Evolutionary conservation across 208 protist genomes (phyloP).

Genomic region (Trypanosoma melophagium): DNA sequence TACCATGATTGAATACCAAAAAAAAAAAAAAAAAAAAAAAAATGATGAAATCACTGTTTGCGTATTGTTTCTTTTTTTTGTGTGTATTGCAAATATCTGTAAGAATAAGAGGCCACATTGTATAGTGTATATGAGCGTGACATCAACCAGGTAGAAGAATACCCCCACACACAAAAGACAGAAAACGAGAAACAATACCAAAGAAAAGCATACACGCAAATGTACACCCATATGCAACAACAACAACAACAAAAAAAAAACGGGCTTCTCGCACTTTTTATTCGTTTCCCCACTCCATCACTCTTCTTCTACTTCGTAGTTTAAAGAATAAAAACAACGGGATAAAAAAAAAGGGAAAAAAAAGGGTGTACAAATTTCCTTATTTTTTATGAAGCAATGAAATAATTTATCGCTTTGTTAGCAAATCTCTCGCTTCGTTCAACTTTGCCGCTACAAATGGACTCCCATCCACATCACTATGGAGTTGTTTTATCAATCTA

Average conservation of each 20-base stretch:
- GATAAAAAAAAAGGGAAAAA: not conserved
- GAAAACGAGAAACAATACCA: too few species aligned
- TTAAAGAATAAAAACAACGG: not conserved
- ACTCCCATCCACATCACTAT: constrained; percentile 72
- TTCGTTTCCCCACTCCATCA: not conserved
- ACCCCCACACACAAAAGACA: too few species aligned
- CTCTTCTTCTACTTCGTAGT: not conserved
- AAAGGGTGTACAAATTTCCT: not conserved
- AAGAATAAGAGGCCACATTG: too few species aligned
- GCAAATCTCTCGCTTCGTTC: constrained; percentile 76
- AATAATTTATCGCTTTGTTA: constrained; percentile 34
- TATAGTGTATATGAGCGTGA: too few species aligned
- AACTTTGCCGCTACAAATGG: constrained; percentile 76
- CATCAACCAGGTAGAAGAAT: too few species aligned
- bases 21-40: not conserved
- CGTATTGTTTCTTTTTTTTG: too few species aligned
- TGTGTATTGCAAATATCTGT: too few species aligned
- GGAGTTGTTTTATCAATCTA: constrained; percentile 67
- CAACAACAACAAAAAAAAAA: too few species aligned
- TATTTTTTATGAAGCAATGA: not conserved
- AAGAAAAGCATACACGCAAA: not conserved
- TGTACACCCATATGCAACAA: not conserved
- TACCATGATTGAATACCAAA: too few species aligned
- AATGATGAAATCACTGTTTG: not conserved
- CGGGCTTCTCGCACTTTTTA: not conserved